Base-by-base conservation (phyloP, 768 basidiomycete species). In the Boletus patriciae region DNA sequence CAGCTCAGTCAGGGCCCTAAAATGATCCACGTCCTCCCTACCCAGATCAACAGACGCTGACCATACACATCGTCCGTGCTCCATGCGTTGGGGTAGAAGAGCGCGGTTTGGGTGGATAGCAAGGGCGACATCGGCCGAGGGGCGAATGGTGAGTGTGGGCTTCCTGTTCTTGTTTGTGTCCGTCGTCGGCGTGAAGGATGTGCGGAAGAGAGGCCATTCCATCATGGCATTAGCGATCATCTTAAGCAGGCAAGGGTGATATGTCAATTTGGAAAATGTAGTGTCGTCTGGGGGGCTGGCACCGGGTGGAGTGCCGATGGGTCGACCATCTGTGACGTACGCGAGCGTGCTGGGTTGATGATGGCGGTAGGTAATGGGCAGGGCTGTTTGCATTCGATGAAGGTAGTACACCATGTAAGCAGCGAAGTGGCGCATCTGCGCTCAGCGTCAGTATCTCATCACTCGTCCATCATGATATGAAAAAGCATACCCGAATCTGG, bases 131-230 rank as follows among this genome's bases (percentile, higher is more conserved):
- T 93, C 90, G 5, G 90, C 80, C 50, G 80, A 78, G 16, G 86
- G 85, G 23, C 91, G 89, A 55, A 93, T 68, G 3, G 85, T 88
- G 9, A 92, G 74, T 0, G 83, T 83, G 0, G 89, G 89, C 69
- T 87, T 91, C 42, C 61, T 18, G 29, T 57, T 34, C 12, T 52
- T 19, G 52, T 45, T 56, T n/a, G 49, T 18, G 15, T 66, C 25
- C 5, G 68, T 45, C 21, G 65, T 37, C 0, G 80, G 79, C 0
- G 86, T 83, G 64, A 92, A 85, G 34, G 88, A 87, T n/a, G 88
- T 80, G n/a, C 89, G 81, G 77, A 95, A 83, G 47, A 94, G 74
- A 0, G 93, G 91, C 90, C 91, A 92, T 66, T 90, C 85, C 57
- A 80, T 73, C 89, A 94, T 90, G 4, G 90, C 80, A 62, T 78